Evolutionary conservation across 75 land plant genomes (phyloP), one percentile per base, ranked within the genome.

Genomic region (Cryptomeria japonica): DNA sequence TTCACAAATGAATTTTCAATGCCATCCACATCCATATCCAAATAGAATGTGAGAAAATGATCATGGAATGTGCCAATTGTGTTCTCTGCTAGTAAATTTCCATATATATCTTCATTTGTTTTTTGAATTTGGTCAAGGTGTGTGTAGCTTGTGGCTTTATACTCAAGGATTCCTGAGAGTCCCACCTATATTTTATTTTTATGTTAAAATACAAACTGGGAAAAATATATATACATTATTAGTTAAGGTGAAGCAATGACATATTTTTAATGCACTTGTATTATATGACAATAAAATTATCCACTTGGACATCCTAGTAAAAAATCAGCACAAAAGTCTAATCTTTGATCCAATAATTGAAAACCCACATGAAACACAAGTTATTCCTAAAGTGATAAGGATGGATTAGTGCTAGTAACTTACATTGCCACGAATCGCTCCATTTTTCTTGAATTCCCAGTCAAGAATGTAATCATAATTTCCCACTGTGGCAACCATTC

Each of bases 11-110:
- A 92, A 73, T 95, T 95, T 18, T 90, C 49, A 5, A 86, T 78
- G 76, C 96, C 96, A 84, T 93, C 96, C 36, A 95, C 84, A 80
- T 95, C 96, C 47, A 95, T 84, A 77, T 95, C 96, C 84, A 94
- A 87, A 56, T 92, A 84, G 91, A 87, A 95, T 34, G 89, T 91
- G 5, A 95, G 38, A 34, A 75, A 75, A 75, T 95, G 96, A 84
- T 95, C 96, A 64, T 95, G 96, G 88, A 87, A 44, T 34, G 88
- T 86, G 22, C 92, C 96, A 3, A 94, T 85, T 0, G 92, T 89
- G 86, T 95, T 95, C 72, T 94, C 91, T 1, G 96, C 87, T 28
- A 95, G 1, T 19, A 95, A 55, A 18, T 38, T 86, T 58, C 91
- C 91, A 58, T 88, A 44, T 80, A 90, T 70, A 1, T 64, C 72